Percentiles rank a stretch among this genome's conserved stretches.
Conservation (phyloP, 768 basidiomycete genomes). For the Crepidotus variabilis region DNA sequence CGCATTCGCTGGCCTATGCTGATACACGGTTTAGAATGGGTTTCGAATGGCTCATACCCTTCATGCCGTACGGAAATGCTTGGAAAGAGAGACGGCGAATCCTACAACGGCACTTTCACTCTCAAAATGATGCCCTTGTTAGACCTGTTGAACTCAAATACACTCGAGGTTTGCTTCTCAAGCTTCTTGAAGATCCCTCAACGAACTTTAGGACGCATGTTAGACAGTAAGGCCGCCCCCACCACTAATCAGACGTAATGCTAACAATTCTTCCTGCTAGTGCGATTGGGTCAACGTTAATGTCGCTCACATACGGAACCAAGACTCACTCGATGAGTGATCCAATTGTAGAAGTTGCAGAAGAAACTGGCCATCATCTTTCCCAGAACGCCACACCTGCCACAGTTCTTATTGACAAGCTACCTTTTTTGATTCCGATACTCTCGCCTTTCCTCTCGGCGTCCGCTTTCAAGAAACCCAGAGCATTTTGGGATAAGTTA, state of each 20-base stretch:
- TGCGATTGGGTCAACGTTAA: slow-evolving; percentile 7
- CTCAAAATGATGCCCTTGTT: slow-evolving; percentile 14
- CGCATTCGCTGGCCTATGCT: background rate
- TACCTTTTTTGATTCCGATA: background rate
- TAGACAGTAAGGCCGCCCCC: slow-evolving; percentile 17
- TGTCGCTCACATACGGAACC: slow-evolving; percentile 8
- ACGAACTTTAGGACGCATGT: slow-evolving; percentile 19
- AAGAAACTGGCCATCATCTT: slow-evolving; percentile 1
- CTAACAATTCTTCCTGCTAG: background rate
- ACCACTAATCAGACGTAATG: slow-evolving; percentile 40
- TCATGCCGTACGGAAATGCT: slow-evolving; percentile 18
- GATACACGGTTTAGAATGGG: slow-evolving; percentile 14
- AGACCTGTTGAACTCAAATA: slow-evolving; percentile 17
- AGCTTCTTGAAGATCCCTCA: slow-evolving; percentile 17
- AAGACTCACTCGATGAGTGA: background rate
- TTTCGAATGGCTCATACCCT: slow-evolving; percentile 14
- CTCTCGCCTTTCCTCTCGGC: background rate
- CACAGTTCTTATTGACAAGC: slow-evolving; percentile 3
- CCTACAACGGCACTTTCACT: slow-evolving; percentile 22
- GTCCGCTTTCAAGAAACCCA: slow-evolving; percentile 1
- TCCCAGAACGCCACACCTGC: slow-evolving; percentile 1
- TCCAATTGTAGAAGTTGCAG: background rate
- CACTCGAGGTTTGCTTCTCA: slow-evolving; percentile 18
- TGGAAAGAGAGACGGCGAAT: slow-evolving; percentile 20
- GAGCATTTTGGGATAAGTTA: background rate